These are phyloP conservation scores for Ceratocystis albifundus DNA, from an alignment of 2,329 filamentous ascomycete species.

Conservation along the genomic window DNA sequence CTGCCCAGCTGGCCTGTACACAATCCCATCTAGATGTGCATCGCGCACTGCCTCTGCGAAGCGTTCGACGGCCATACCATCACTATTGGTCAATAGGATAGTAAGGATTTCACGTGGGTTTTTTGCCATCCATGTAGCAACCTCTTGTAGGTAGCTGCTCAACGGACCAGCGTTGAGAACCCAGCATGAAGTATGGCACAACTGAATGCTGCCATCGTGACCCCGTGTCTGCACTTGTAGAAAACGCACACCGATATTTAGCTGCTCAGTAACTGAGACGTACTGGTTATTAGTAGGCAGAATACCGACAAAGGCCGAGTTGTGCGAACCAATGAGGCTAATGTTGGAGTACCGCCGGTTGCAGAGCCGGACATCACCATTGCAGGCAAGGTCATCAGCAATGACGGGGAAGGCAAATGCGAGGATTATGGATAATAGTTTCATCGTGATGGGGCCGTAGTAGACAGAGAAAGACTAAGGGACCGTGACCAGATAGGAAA, in stretches of 20 bases:
- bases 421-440: background rate
- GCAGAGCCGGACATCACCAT: conserved; percentile 47
- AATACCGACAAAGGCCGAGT: conserved; percentile 51
- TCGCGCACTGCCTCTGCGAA: conserved; percentile 44
- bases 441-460: background rate
- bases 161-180: conserved; percentile 49
- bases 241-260: conserved; percentile 51
- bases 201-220: conserved; percentile 39
- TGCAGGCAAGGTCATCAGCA: conserved; percentile 35
- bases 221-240: conserved; percentile 53
- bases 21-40: conserved; percentile 45
- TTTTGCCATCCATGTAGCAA: conserved; percentile 49
- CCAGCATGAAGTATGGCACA: conserved; percentile 54
- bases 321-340: conserved; percentile 52
- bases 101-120: conserved; percentile 52
- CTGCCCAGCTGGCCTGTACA: conserved; percentile 39
- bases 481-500: background rate
- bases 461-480: background rate
- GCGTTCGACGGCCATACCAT: conserved; percentile 44
- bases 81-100: conserved; percentile 51
- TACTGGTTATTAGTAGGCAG: conserved; percentile 48
- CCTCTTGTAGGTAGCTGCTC: conserved; percentile 40
- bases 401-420: background rate
- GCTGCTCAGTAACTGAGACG: conserved; percentile 44
- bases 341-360: conserved; percentile 46